phyloP scores from a whole-genome alignment of 2,329 filamentous ascomycete species.

The Pseudophaeomoniella oleicola region DNA sequence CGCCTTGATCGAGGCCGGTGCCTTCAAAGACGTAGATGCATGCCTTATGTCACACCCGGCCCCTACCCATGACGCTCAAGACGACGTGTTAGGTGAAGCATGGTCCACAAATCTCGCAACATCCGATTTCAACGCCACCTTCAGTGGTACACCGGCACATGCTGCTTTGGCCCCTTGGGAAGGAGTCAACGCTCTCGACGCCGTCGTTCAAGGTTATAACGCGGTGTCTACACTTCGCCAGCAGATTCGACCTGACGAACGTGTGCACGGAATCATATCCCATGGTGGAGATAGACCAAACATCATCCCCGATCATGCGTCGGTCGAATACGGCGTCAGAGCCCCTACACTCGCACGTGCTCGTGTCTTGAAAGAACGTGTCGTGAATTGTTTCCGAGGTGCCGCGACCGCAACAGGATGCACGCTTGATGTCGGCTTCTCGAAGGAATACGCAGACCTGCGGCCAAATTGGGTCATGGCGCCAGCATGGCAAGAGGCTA shows the following conservation, averaged over 20 bases:
- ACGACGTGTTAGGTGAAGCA: conserved; percentile 4
- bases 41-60: conserved; percentile 28
- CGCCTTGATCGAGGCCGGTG: conserved; percentile 28
- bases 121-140: conserved; percentile 23
- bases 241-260: conserved; percentile 37
- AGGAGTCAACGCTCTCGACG: conserved; percentile 46
- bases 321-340: conserved; percentile 30
- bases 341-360: conserved; percentile 28
- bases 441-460: conserved; percentile 27
- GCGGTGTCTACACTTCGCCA: conserved; percentile 38
- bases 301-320: conserved; percentile 38
- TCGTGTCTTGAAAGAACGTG: conserved; percentile 14
- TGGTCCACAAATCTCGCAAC: conserved; percentile 17
- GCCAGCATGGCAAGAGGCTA: conserved; percentile 27
- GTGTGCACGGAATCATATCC: conserved; percentile 40
- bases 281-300: conserved; percentile 40
- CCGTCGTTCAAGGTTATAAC: conserved; percentile 32
- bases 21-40: conserved; percentile 24
- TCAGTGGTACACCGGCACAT: conserved; percentile 39
- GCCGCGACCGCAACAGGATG: conserved; percentile 22
- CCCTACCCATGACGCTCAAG: conserved; percentile 3
- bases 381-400: conserved; percentile 20
- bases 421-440: conserved; percentile 13
- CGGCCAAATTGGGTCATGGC: conserved; percentile 31
- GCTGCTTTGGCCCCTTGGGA: conserved; percentile 44